Conservation (phyloP, 108 stramenopile species). For the Asterionellopsis glacialis region DNA sequence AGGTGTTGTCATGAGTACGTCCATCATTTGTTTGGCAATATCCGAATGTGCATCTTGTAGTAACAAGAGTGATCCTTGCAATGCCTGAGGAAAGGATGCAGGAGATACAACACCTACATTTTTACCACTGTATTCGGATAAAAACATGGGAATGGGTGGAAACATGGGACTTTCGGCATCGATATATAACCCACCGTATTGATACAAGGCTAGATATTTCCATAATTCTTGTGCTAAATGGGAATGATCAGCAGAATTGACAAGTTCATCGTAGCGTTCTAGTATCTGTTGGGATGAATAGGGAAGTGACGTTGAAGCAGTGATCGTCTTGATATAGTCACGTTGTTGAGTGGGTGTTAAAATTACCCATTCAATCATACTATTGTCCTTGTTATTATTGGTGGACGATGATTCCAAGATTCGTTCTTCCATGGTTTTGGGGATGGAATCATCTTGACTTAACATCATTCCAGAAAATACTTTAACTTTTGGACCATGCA, state of each 20-base stretch:
- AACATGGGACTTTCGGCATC: constrained; percentile 49
- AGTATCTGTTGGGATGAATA: background rate
- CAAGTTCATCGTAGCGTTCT: constrained; percentile 1
- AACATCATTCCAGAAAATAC: no score
- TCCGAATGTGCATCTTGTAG: background rate
- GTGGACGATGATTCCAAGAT: no score
- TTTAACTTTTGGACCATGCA: no score
- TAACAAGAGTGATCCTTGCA: background rate
- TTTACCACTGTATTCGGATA: background rate
- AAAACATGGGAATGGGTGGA: background rate
- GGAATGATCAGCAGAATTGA: background rate
- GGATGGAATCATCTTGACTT: no score
- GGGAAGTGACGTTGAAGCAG: no score
- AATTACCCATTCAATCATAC: no score
- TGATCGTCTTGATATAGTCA: no score
- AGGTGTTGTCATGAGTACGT: constrained; percentile 26
- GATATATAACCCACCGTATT: constrained; percentile 46
- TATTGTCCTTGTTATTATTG: no score
- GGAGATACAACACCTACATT: background rate
- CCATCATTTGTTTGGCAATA: constrained; percentile 25
- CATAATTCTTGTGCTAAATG: constrained; percentile 63
- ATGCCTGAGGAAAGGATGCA: background rate
- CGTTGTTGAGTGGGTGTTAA: no score
- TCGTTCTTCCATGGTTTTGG: no score
- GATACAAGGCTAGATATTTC: constrained; percentile 62